Evolutionary conservation across 495 filamentous ascomycete genomes (phyloP), one percentile per base, ranked within the genome.

Genomic region (Monascus purpureus): DNA sequence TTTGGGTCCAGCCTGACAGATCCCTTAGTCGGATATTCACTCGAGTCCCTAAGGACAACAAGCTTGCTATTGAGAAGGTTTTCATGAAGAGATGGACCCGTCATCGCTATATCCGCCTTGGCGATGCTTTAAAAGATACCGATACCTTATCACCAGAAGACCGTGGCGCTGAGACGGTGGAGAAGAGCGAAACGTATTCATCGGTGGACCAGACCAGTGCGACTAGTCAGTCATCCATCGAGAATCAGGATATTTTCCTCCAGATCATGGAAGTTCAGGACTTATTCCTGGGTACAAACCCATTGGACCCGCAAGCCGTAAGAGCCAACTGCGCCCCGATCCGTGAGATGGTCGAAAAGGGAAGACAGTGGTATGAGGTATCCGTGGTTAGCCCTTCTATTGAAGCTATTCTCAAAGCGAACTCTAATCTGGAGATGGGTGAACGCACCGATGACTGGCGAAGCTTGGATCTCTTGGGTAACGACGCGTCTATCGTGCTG

Each of bases 341-440:
- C 2, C 14, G 30, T 1, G 45, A 52, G 2, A 62, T 64, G 58
- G 33, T 49, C 9, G 36, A 37, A 3, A 38, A 41, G 3, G 46
- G 52, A 6, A 43, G 49, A n/a, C 38, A 57, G 5, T 71, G 67
- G 65, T 68, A 59, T 43, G 52, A 60, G 28, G 55, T 52, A 8
- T 56, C 50, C 7, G 25, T 69, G 5, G 35, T 50, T 18, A 61
- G 53, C 22, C 37, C 36, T 7, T 26, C 39, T 3, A 52, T 59
- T 6, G 43, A 50, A 11, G 26, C 33, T 1, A 35, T 56, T 0
- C 24, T 63, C 20, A 36, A 43, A 29, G 17, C 49, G 8, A 64
- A 63, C 16, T 9, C 22, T 0, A 25, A 27, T 16, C 28, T 65
- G 17, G 47, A 52, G 24, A 25, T 56, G 2, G 62, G 62, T 0